A percentile compares a stretch with the other conserved stretches of the same genome.
Evolutionary conservation across 2,329 filamentous ascomycete genomes (phyloP).

Genomic region (Aspergillus awamori): DNA sequence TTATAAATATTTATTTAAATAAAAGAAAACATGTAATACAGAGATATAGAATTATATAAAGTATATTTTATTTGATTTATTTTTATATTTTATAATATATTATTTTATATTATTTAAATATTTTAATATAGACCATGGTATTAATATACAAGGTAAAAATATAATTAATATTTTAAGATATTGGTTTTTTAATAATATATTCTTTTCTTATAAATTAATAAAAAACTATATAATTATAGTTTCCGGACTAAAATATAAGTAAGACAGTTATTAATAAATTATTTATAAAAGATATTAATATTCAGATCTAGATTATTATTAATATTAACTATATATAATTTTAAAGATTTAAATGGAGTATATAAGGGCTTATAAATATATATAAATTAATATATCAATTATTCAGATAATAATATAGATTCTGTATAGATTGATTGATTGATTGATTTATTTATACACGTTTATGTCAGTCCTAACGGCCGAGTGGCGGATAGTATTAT

Average conservation of each 20-base stretch:
- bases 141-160: too few species aligned
- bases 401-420: not conserved
- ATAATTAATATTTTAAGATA: not conserved
- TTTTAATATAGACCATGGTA: too few species aligned
- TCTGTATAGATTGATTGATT: not conserved
- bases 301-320: too few species aligned
- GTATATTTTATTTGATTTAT: not conserved
- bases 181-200: not conserved
- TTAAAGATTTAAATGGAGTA: not conserved
- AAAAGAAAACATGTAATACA: not conserved
- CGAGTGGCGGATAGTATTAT: too few species aligned
- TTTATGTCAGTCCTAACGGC: too few species aligned
- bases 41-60: not conserved
- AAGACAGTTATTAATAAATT: too few species aligned
- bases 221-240: not conserved
- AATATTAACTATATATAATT: not conserved
- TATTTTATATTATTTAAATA: too few species aligned
- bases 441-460: too few species aligned
- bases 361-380: not conserved
- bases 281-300: too few species aligned
- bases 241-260: not conserved
- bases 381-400: not conserved
- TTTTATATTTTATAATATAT: too few species aligned
- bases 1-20: conserved; percentile 1
- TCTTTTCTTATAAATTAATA: not conserved